Percentiles rank a stretch among this genome's conserved stretches.
Evolutionary conservation across 306 rosid species (phyloP).

Genomic region (Canavalia gladiata): DNA sequence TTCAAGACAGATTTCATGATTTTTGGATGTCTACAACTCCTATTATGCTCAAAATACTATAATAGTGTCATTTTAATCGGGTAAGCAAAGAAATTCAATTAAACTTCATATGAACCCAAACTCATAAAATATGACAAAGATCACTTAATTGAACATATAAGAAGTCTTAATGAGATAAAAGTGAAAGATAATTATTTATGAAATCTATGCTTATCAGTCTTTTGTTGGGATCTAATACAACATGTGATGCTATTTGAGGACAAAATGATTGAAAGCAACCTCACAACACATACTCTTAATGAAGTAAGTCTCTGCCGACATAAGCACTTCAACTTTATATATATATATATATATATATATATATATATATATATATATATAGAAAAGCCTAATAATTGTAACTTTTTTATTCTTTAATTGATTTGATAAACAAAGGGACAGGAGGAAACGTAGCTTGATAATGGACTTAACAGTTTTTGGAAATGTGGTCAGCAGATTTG

Average conservation of each 20-base stretch:
- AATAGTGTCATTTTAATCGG: no score
- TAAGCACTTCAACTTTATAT: not conserved
- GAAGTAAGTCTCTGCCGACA: constrained; percentile 1
- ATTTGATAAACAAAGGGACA: not conserved
- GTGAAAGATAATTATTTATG: no score
- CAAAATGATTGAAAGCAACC: constrained; percentile 46
- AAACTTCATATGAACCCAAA: no score
- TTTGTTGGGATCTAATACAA: constrained; percentile 27
- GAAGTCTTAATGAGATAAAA: no score
- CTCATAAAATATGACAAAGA: no score
- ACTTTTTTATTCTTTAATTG: constrained; percentile 7
- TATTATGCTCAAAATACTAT: no score
- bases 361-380: not conserved
- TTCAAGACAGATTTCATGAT: no score
- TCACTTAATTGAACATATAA: no score
- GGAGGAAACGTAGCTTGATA: constrained; percentile 19
- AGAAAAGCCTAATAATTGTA: constrained; percentile 6
- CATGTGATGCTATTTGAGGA: constrained; percentile 40
- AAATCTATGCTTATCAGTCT: no score
- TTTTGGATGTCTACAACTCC: no score
- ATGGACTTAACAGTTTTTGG: not conserved
- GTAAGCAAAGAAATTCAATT: no score
- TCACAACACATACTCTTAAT: constrained; percentile 36
- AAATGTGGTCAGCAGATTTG: not conserved
- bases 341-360: no score